Base-by-base conservation (phyloP, 352 stramenopile genomes). In the Phytopythium litorale region DNA sequence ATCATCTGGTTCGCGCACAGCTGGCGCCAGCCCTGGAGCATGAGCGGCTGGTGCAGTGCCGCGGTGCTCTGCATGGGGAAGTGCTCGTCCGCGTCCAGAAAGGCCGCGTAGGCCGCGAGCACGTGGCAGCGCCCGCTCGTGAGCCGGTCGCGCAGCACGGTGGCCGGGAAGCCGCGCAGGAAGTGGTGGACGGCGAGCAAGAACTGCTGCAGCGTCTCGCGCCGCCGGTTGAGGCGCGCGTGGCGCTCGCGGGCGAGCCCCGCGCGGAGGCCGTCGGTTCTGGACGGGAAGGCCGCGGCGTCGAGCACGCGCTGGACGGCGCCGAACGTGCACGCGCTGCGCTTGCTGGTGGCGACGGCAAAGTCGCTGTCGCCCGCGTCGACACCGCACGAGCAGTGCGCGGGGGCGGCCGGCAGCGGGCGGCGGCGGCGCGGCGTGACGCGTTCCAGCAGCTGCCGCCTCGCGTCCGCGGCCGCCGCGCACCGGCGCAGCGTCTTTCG, bases 1-100 rank as follows among this genome's bases (percentile, higher is more conserved):
- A 86, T 61, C 72, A 84, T 84, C 55, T 78, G 63, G 12, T 81
- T 69, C 4, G 74, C 72, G 32, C 76, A 83, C 57, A 81, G 74
- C 59, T 81, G 72, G 21, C 79, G 80, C 80, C 83, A 92, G 28
- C 70, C 76, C 12, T 72, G 67, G 15, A 90, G 68, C 0, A 30
- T 50, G 12, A 90, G 62, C 7, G 79, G 77, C 46, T 73, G 83
- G 18, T 76, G 78, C 9, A 88, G 45, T 1, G 67, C 63, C 3
- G 61, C 58, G 11, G 63, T 63, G 9, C 58, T 54, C 13, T 73
- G 40, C 3, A 56, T 54, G 3, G 66, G 70, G 58, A 91, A 89
- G 61, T 89, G 79, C 35, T 77, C 64, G 2, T 68, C 63, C 5
- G 73, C 73, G 23, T 73, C 71, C 1, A 91, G 37, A 54, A 92